Base-by-base conservation (phyloP, 306 rosid genomes). In the Casuarina cunninghamiana region DNA sequence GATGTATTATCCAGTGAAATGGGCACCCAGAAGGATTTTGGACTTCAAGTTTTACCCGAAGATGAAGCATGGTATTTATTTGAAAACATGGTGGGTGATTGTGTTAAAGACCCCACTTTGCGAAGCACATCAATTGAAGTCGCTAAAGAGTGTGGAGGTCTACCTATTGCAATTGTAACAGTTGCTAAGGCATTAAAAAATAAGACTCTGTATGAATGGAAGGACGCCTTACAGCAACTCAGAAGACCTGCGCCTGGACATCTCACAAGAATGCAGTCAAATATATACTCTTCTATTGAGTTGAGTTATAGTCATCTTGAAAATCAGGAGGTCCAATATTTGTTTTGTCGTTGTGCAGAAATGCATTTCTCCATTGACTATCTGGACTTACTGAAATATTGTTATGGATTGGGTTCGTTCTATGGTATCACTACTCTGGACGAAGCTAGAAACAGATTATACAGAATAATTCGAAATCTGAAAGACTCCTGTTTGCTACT, bases 291-390 rank as follows among this genome's bases (percentile, higher is more conserved):
- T 10, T 55, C 75, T 21, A 80, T 79, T 49, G 57, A 50, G 77
- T 49, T 84, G 69, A 84, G 88, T 78, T 87, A 72, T 49, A 32
- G 62, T 0, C 82, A 26, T 26, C 32, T 26, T 26, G 32, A 26
- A 26, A 26, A 26, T 26, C 32, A 26, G 32, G 32, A 26, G 50
- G 72, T 77, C 21, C 48, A 84, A 54, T 15, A 58, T 1, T 15
- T 57, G 12, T 82, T 87, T 78, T 35, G 84, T 49, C 54, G 80
- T 0, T 88, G 89, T 68, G 73, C 81, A 74, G 26, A 10, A 10
- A 49, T 74, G 26, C 75, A 13, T 38, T 66, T 32, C 2, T 6
- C 4, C 72, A 7, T 13, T 75, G 0, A 0, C 32, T 54, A 53
- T 37, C 0, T 4, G 44, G 81, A 83, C 68, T 7, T 79, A 45